Conservation (phyloP, 192 early-diverging fungal species). For the Pilaira anomala region DNA sequence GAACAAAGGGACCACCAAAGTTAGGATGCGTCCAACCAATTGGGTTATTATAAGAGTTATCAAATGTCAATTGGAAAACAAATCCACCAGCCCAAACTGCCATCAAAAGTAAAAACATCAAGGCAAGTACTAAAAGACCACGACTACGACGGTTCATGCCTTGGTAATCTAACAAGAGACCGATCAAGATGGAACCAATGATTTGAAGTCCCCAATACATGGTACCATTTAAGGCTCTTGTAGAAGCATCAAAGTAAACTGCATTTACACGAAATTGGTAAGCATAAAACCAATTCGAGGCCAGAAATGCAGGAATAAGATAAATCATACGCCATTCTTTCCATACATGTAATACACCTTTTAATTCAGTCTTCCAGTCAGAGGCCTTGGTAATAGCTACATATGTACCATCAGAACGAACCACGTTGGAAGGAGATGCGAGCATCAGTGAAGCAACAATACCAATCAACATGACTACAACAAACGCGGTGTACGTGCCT, state of each 20-base stretch:
- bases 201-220: slow-evolving; percentile 62
- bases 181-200: slow-evolving; percentile 25
- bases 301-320: slow-evolving; percentile 64
- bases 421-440: slow-evolving; percentile 48
- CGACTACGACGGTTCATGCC: slow-evolving; percentile 24
- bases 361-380: slow-evolving; percentile 51
- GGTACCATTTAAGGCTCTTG: slow-evolving; percentile 66
- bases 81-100: slow-evolving; percentile 31
- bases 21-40: slow-evolving; percentile 45
- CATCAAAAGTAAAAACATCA: slow-evolving; percentile 22
- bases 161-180: slow-evolving; percentile 28
- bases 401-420: slow-evolving; percentile 60
- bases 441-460: slow-evolving; percentile 11
- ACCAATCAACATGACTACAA: slow-evolving; percentile 32
- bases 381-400: slow-evolving; percentile 61
- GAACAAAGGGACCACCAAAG: slow-evolving; percentile 37
- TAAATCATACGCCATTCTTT: slow-evolving; percentile 59
- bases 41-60: slow-evolving; percentile 38
- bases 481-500: slow-evolving; percentile 32
- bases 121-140: slow-evolving; percentile 19
- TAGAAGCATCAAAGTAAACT: slow-evolving; percentile 62
- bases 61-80: slow-evolving; percentile 33
- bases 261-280: slow-evolving; percentile 71
- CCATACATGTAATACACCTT: slow-evolving; percentile 53
- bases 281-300: slow-evolving; percentile 77